These are phyloP conservation scores for Salix exigua DNA, from an alignment of 345 rosid genomes.

Conservation along the genomic window DNA sequence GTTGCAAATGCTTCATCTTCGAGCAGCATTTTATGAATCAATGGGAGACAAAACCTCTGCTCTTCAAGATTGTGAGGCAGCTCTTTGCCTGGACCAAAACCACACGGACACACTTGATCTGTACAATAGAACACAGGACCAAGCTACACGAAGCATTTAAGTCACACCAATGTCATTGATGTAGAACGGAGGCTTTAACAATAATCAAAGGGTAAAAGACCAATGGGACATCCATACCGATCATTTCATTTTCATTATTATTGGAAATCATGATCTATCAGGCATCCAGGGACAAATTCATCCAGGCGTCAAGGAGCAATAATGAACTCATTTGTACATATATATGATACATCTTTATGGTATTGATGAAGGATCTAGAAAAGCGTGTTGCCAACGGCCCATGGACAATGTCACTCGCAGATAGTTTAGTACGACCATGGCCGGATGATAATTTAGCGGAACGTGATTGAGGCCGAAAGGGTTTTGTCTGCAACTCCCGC, in stretches of 20 bases:
- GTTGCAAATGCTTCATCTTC: constrained; percentile 84
- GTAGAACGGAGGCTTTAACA: background rate
- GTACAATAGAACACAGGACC: constrained; percentile 55
- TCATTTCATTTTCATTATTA: background rate
- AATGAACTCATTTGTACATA: constrained; percentile 2
- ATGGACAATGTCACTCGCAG: background rate
- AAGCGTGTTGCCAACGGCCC: background rate
- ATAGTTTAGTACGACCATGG: background rate
- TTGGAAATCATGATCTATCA: background rate
- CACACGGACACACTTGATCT: constrained; percentile 72
- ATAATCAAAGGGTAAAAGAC: background rate
- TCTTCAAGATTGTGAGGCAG: constrained; percentile 77
- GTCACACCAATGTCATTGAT: constrained; percentile 3
- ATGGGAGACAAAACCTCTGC: constrained; percentile 60
- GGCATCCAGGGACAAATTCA: background rate
- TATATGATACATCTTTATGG: background rate
- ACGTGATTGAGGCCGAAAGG: background rate
- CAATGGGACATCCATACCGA: background rate
- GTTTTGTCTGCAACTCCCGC: constrained; percentile 1
- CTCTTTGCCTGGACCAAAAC: constrained; percentile 82
- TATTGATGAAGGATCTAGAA: constrained; percentile 12
- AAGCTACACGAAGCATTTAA: constrained; percentile 34
- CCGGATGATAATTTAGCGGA: background rate
- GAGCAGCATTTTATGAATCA: constrained; percentile 90
- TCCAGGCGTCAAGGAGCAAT: background rate